phyloP scores from a whole-genome alignment of 805 yeast genomes.

The Candida verbasci region DNA sequence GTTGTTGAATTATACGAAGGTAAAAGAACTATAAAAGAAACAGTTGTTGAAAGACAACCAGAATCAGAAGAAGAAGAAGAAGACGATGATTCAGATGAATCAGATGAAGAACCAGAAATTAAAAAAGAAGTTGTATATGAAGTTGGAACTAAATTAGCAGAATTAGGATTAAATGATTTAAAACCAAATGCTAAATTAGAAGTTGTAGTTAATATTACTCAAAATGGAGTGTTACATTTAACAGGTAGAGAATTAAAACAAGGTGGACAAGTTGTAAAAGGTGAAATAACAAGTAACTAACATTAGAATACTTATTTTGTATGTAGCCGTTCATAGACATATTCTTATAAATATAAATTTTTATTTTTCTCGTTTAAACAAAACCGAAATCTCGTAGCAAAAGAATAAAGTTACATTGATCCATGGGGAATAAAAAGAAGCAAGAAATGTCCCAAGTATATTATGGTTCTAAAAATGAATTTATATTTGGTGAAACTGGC shows the following conservation, averaged over 20 bases:
- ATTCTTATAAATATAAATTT: no score
- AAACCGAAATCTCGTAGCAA: no score
- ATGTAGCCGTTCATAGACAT: not conserved
- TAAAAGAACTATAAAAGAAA: constrained; percentile 76
- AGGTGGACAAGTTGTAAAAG: constrained; percentile 53
- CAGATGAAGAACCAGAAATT: constrained; percentile 89
- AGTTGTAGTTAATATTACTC: constrained; percentile 59
- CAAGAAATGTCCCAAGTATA: constrained; percentile 44
- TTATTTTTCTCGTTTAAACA: no score
- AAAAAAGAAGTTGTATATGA: constrained; percentile 68
- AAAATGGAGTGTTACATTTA: constrained; percentile 60
- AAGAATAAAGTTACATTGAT: no score
- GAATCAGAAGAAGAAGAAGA: constrained; percentile 50
- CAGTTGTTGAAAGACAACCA: constrained; percentile 65
- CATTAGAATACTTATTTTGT: no score
- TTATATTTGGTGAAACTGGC: constrained; percentile 63
- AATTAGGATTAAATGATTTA: constrained; percentile 69
- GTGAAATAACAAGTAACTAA: constrained; percentile 34
- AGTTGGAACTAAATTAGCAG: constrained; percentile 73
- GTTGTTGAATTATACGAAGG: constrained; percentile 79
- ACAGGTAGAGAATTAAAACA: constrained; percentile 64
- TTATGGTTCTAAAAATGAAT: constrained; percentile 44
- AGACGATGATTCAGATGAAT: constrained; percentile 35
- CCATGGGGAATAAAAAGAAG: constrained; percentile 42
- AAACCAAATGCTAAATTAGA: constrained; percentile 65